phyloP scores from a whole-genome alignment of 1,284 basidiomycete genomes.

The Mycosarcoma mackinlayi region DNA sequence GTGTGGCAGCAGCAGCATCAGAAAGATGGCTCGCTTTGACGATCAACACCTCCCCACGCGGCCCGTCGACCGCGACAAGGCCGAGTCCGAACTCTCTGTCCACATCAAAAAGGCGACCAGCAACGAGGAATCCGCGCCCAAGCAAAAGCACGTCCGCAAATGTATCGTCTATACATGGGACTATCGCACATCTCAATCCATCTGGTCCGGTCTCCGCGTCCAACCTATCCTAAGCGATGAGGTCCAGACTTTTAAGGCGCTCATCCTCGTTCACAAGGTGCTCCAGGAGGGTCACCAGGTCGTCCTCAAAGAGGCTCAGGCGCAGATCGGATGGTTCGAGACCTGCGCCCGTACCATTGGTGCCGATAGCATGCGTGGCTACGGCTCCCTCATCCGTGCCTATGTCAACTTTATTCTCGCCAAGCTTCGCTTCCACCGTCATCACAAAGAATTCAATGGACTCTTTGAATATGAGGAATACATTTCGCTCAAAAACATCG shows the following conservation, averaged over 20 bases:
- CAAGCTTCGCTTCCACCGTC: slow-evolving; percentile 67
- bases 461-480: slow-evolving; percentile 68
- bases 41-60: slow-evolving; percentile 62
- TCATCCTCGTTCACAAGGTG: slow-evolving; percentile 67
- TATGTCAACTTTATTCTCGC: slow-evolving; percentile 66
- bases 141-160: slow-evolving; percentile 68
- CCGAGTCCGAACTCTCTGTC: slow-evolving; percentile 64
- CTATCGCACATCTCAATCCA: slow-evolving; percentile 65
- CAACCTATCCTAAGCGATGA: slow-evolving; percentile 68
- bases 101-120: slow-evolving; percentile 67
- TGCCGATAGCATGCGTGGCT: slow-evolving; percentile 60
- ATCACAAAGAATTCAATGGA: slow-evolving; percentile 68
- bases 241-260: slow-evolving; percentile 68
- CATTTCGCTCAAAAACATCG: slow-evolving; percentile 68
- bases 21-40: slow-evolving; percentile 50
- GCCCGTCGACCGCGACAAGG: slow-evolving; percentile 66
- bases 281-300: slow-evolving; percentile 67
- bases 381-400: slow-evolving; percentile 64
- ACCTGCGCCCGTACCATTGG: slow-evolving; percentile 64
- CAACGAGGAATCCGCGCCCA: slow-evolving; percentile 65
- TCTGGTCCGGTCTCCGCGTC: slow-evolving; percentile 66
- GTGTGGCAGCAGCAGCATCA: no score
- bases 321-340: slow-evolving; percentile 67
- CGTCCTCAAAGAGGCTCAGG: slow-evolving; percentile 65
- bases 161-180: slow-evolving; percentile 69